Evolutionary conservation across 2,329 filamentous ascomycete genomes (phyloP).

Genomic region (Ophiostoma populinum): DNA sequence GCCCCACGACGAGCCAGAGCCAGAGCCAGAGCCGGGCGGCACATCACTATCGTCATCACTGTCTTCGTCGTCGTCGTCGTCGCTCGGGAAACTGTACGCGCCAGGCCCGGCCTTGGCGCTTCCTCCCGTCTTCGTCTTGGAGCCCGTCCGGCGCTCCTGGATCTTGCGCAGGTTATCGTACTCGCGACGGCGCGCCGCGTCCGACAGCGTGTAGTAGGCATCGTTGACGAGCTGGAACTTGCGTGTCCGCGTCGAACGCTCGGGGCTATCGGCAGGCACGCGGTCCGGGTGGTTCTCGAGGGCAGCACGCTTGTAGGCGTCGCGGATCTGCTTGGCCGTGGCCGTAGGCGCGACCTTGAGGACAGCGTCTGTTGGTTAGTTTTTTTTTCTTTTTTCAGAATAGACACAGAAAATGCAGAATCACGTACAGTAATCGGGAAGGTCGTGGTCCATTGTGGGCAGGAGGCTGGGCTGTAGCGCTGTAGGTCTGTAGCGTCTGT

Average conservation of each 20-base stretch:
- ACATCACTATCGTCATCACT: conserved; percentile 22
- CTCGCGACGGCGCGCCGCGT: conserved; percentile 56
- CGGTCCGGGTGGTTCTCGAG: conserved; percentile 89
- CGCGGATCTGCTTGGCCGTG: conserved; percentile 67
- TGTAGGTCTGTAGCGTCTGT: no score
- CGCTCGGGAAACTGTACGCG: conserved; percentile 11
- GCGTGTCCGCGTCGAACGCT: conserved; percentile 64
- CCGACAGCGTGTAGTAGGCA: conserved; percentile 47
- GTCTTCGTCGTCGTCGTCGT: conserved; percentile 23
- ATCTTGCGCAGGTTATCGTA: conserved; percentile 61
- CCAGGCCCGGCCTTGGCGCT: conserved; percentile 8
- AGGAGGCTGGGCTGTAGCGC: neutral
- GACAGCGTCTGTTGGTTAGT: conserved; percentile 41
- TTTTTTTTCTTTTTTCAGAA: no score
- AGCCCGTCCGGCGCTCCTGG: neutral
- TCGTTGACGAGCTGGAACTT: conserved; percentile 28
- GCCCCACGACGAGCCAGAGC: conserved; percentile 48
- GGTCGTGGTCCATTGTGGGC: neutral
- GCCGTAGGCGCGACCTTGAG: conserved; percentile 60
- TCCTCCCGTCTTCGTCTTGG: no score
- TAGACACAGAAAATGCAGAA: neutral
- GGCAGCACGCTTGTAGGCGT: conserved; percentile 87
- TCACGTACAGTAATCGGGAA: conserved; percentile 2
- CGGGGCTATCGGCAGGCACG: conserved; percentile 66
- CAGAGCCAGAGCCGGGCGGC: conserved; percentile 16